Percentiles rank a stretch among this genome's conserved stretches.
phyloP scores from a whole-genome alignment of 441 rosid genomes.

The Brassica balearica region DNA sequence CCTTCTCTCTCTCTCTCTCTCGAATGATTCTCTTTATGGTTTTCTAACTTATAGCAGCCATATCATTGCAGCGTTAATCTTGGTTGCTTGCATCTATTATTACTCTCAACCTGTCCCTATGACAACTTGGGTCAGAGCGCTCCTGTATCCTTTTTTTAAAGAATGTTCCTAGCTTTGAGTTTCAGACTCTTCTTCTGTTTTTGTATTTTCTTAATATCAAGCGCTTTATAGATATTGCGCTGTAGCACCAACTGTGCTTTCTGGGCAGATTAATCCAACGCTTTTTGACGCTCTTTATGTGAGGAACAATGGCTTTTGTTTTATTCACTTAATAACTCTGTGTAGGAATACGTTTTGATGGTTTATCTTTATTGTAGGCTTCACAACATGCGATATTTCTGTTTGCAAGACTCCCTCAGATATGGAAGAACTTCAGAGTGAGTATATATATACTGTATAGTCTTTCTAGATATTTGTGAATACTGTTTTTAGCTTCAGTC shows the following conservation, averaged over 20 bases:
- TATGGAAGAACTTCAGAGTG: slow-evolving; percentile 86
- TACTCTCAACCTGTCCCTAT: slow-evolving; percentile 67
- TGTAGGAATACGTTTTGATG: neutral
- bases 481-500: slow-evolving; percentile 14
- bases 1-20: neutral
- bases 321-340: neutral
- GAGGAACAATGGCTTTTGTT: slow-evolving; percentile 47
- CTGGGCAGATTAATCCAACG: slow-evolving; percentile 80
- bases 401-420: slow-evolving; percentile 90
- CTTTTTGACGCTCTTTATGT: slow-evolving; percentile 94
- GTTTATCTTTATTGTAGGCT: slow-evolving; percentile 58
- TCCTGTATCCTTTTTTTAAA: slow-evolving; percentile 71
- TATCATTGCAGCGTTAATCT: slow-evolving; percentile 68
- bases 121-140: slow-evolving; percentile 69
- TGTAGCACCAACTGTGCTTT: slow-evolving; percentile 82
- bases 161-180: slow-evolving; percentile 13
- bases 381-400: slow-evolving; percentile 94
- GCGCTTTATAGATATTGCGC: slow-evolving; percentile 74
- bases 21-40: neutral
- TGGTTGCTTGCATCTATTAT: slow-evolving; percentile 82
- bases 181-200: slow-evolving; percentile 13
- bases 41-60: neutral
- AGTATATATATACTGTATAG: slow-evolving; percentile 45
- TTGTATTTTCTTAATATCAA: slow-evolving; percentile 44
- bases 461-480: slow-evolving; percentile 8